Base-by-base conservation (phyloP, 306 rosid species). In the Cyclanthera cordifolia region DNA sequence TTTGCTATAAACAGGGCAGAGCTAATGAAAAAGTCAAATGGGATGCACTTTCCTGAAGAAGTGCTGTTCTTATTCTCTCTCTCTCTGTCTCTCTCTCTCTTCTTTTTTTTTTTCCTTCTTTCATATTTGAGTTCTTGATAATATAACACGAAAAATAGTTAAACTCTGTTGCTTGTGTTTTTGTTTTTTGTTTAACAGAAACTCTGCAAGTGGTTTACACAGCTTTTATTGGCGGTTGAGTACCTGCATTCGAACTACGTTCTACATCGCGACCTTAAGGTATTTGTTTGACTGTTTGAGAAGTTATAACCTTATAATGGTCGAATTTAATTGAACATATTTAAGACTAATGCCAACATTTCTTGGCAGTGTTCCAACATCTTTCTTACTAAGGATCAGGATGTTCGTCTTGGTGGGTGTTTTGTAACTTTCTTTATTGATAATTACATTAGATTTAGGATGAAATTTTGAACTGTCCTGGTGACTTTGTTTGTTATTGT, bases 201-300 rank as follows among this genome's bases (percentile, higher is more conserved):
- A 85, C 91, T 94, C 73, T 94, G 96, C 87, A 88, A 87, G 85
- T 90, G 99, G 99, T 90, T 90, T 78, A 88, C 97, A 12, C 99
- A 94, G 77, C 85, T 94, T 50, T 79, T 90, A 28, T 69, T 94
- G 87, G 99, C 99, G 30, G 97, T 94, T 16, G 99, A 94, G 60
- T 94, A 90, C 79, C 85, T 94, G 58, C 99, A 94, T 76, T 80
- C 92, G 1, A 94, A 88, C 72, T 94, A 30, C 63, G 99, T 94
- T 78, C 83, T 94, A 20, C 99, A 94, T 79, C 99, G 99, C 3
- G 99, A 94, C 79, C 83, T 94, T 53, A 94, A 94, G 84, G 99
- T 94, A 86, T 45, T 73, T 52, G 24, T 24, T 61, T 51, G 69
- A 7, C 72, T 68, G 72, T 71, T 65, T 48, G 71, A 23, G 54